phyloP scores from a whole-genome alignment of 371 early-diverging fungal species.

The Pancytospora philotis region DNA sequence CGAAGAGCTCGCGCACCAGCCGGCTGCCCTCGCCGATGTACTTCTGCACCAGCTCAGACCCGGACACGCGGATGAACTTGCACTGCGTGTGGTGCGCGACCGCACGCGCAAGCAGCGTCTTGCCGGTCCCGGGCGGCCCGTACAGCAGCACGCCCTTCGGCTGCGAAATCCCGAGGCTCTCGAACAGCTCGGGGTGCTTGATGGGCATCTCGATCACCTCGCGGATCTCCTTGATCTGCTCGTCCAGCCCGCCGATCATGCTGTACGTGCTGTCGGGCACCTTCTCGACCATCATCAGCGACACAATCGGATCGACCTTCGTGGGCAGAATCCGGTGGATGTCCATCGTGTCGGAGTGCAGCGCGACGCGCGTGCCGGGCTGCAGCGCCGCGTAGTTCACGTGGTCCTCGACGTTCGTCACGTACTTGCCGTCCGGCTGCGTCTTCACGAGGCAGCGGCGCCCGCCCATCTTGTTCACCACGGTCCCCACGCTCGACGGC shows the following conservation, averaged over 20 bases:
- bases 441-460: constrained; percentile 91
- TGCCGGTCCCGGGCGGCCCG: constrained; percentile 73
- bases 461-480: constrained; percentile 96
- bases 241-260: constrained; percentile 95
- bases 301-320: constrained; percentile 82
- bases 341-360: constrained; percentile 74
- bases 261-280: constrained; percentile 97
- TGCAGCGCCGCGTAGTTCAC: constrained; percentile 81
- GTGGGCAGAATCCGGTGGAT: constrained; percentile 82
- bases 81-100: constrained; percentile 99
- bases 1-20: constrained; percentile 96
- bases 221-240: constrained; percentile 98
- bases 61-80: constrained; percentile 94
- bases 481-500: constrained; percentile 89
- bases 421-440: constrained; percentile 94
- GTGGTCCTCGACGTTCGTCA: constrained; percentile 77
- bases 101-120: constrained; percentile 79
- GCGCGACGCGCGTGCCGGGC: constrained; percentile 85
- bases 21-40: constrained; percentile 98
- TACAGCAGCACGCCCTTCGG: constrained; percentile 95
- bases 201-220: constrained; percentile 97
- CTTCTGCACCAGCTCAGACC: constrained; percentile 97
- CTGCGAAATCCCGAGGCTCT: constrained; percentile 93
- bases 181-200: constrained; percentile 95
- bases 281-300: constrained; percentile 98